These are phyloP conservation scores for Pseudohalonectria lignicola DNA, from an alignment of 2,329 filamentous ascomycete species.

Conservation along the genomic window DNA sequence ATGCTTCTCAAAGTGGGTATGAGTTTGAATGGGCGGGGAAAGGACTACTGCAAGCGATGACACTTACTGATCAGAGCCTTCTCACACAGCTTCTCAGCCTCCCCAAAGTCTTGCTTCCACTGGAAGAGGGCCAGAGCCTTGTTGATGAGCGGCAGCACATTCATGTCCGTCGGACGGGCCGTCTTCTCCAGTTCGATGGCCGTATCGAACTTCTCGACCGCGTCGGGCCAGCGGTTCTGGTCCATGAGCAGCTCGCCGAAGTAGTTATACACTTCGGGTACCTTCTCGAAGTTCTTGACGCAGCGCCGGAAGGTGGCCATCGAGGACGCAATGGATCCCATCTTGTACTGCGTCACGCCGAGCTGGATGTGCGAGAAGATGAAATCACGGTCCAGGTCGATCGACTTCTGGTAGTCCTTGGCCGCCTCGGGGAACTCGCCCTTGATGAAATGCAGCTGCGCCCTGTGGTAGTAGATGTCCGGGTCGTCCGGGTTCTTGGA, in stretches of 20 bases:
- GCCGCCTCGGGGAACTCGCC: slow-evolving; percentile 86
- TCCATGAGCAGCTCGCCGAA: slow-evolving; percentile 95
- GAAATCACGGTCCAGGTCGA: slow-evolving; percentile 89
- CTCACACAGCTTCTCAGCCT: slow-evolving; percentile 92
- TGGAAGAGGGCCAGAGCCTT: slow-evolving; percentile 96
- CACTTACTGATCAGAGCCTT: slow-evolving; percentile 90
- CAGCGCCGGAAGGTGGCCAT: slow-evolving; percentile 97
- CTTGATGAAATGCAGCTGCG: slow-evolving; percentile 96
- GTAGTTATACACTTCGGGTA: slow-evolving; percentile 99
- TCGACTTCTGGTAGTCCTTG: slow-evolving; percentile 98
- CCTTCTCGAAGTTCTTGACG: slow-evolving; percentile 96
- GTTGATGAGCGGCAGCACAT: slow-evolving; percentile 95
- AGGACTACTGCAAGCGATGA: no score
- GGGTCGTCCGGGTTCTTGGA: slow-evolving; percentile 80
- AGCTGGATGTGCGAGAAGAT: slow-evolving; percentile 99
- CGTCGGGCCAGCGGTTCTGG: slow-evolving; percentile 90
- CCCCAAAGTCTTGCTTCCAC: slow-evolving; percentile 92
- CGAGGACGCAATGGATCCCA: slow-evolving; percentile 93
- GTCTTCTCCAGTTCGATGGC: slow-evolving; percentile 99
- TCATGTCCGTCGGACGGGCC: slow-evolving; percentile 89
- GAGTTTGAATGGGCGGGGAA: no score
- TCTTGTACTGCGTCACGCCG: slow-evolving; percentile 98
- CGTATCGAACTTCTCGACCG: slow-evolving; percentile 94
- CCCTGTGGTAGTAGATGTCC: slow-evolving; percentile 98
- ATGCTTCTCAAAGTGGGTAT: not conserved